These are phyloP conservation scores for Fusarium papillatum DNA, from an alignment of 2,329 filamentous ascomycete species.

Conservation along the genomic window DNA sequence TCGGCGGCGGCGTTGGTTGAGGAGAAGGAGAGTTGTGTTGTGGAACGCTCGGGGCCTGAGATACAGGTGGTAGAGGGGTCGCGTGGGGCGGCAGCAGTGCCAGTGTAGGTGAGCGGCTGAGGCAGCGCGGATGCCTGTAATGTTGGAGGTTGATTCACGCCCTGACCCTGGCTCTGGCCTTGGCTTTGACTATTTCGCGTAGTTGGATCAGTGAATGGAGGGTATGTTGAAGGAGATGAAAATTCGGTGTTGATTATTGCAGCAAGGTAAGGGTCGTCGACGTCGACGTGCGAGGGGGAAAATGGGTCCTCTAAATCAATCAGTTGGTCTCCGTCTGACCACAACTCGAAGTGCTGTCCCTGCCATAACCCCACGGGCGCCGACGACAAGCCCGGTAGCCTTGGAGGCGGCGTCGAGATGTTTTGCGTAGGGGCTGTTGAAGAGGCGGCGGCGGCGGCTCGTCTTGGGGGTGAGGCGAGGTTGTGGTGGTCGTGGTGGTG, in stretches of 20 bases:
- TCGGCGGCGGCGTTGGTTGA: conserved; percentile 39
- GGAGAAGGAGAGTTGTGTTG: conserved; percentile 36
- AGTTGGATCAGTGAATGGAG: conserved; percentile 42
- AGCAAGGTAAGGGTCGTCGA: conserved; percentile 43
- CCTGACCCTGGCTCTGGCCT: conserved; percentile 15
- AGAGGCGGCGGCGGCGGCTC: neutral
- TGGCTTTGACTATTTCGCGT: conserved; percentile 24
- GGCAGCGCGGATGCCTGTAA: conserved; percentile 38
- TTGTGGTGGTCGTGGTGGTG: conserved; percentile 14
- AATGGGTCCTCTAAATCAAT: conserved; percentile 17
- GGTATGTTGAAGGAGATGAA: conserved; percentile 54
- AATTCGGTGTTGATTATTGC: conserved; percentile 47
- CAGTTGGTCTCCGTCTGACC: conserved; percentile 6
- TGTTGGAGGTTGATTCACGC: conserved; percentile 23
- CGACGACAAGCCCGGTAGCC: neutral
- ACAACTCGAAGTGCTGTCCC: neutral
- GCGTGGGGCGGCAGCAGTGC: conserved; percentile 34
- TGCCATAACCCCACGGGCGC: neutral
- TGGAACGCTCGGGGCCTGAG: conserved; percentile 34
- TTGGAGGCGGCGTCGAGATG: conserved; percentile 10
- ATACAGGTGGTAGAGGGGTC: conserved; percentile 37
- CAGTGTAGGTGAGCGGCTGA: conserved; percentile 19
- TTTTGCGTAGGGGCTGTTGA: neutral
- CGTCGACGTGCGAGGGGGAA: conserved; percentile 8
- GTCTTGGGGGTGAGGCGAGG: conserved; percentile 3